phyloP scores from a whole-genome alignment of 495 filamentous ascomycete genomes.

The Podospora bellae-mahoneyi region DNA sequence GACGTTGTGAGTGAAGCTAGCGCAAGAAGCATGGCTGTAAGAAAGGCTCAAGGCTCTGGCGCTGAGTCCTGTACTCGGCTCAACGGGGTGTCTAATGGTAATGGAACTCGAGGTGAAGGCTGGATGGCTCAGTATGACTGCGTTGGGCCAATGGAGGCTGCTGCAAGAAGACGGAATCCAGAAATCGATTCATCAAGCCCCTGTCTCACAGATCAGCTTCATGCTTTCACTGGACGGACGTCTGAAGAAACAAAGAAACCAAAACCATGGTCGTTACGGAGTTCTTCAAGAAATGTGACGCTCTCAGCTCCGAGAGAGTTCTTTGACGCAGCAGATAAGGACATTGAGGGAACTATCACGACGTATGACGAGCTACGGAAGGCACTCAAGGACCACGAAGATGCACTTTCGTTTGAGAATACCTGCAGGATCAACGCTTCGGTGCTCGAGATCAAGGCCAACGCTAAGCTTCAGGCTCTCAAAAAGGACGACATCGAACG shows the following conservation, averaged over 20 bases:
- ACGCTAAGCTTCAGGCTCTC: constrained; percentile 33
- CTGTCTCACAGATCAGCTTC: background rate
- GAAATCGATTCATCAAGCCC: background rate
- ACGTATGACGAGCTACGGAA: constrained; percentile 18
- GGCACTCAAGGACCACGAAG: constrained; percentile 17
- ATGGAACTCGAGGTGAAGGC: background rate
- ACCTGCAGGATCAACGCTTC: constrained; percentile 20
- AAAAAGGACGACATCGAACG: constrained; percentile 31
- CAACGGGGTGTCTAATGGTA: background rate
- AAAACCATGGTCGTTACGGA: background rate
- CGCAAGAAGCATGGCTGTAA: background rate
- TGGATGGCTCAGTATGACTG: background rate
- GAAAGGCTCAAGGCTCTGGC: background rate
- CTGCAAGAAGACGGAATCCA: background rate
- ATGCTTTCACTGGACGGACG: background rate
- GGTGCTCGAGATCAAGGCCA: constrained; percentile 28
- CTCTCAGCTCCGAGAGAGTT: background rate
- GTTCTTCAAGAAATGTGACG: background rate
- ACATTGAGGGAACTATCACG: background rate
- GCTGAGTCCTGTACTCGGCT: background rate
- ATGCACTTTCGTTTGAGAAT: constrained; percentile 26
- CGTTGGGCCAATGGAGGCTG: background rate
- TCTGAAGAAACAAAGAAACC: background rate
- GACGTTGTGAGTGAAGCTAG: background rate
- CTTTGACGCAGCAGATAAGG: background rate